A percentile compares a stretch with the other conserved stretches of the same genome.
These are phyloP conservation scores for Penicillium sp. DNA, from an alignment of 2,329 filamentous ascomycete species.

Conservation along the genomic window DNA sequence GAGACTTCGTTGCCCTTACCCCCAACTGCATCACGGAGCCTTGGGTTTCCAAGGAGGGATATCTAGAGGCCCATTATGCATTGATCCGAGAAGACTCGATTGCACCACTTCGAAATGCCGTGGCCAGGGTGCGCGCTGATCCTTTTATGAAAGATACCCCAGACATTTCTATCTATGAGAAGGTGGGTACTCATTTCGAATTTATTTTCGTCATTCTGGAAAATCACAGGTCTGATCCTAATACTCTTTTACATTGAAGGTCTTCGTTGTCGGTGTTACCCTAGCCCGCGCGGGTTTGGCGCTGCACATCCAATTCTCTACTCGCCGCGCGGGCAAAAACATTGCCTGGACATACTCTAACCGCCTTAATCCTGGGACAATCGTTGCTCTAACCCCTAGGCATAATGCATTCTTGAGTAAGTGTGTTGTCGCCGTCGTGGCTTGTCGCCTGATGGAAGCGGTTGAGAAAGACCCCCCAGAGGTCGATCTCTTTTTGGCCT, in stretches of 20 bases:
- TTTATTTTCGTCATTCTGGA: rapidly evolving
- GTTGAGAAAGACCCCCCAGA: constrained; percentile 66
- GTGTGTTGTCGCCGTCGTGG: constrained; percentile 70
- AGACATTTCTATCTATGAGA: constrained; percentile 65
- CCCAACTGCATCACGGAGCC: constrained; percentile 55
- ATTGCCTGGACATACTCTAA: constrained; percentile 67
- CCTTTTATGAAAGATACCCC: constrained; percentile 58
- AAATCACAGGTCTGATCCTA: background rate
- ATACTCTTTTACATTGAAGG: background rate
- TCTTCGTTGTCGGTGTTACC: background rate
- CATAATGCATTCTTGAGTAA: constrained; percentile 60
- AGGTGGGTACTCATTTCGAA: constrained; percentile 45
- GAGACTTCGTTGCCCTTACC: constrained; percentile 28
- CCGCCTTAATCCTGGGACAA: constrained; percentile 52
- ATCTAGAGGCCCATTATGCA: constrained; percentile 70
- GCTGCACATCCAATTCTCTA: background rate
- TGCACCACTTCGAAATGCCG: constrained; percentile 64
- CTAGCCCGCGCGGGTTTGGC: background rate
- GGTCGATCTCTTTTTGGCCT: constrained; percentile 72
- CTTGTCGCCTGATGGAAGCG: constrained; percentile 62
- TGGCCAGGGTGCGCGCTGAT: constrained; percentile 53
- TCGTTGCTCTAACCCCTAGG: constrained; percentile 55
- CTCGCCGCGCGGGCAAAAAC: constrained; percentile 57
- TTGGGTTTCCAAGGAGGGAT: constrained; percentile 61
- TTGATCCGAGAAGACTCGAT: constrained; percentile 73